A percentile compares a stretch with the other conserved stretches of the same genome.
Evolutionary conservation across 2,329 filamentous ascomycete genomes (phyloP).

Genomic region (Diplodia sapinea): DNA sequence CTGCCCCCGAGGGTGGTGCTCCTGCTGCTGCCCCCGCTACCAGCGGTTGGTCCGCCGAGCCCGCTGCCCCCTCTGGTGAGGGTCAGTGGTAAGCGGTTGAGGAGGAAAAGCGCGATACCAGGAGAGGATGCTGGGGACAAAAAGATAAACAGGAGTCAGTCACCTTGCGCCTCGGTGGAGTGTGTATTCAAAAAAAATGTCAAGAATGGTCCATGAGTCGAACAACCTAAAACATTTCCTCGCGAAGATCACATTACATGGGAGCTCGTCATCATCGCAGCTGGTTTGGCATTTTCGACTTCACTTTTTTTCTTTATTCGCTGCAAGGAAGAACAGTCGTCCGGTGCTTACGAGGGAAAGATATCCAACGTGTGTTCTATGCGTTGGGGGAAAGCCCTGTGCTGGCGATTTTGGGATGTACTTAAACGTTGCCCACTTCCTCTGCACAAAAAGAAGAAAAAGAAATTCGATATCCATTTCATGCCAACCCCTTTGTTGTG

Average conservation of each 20-base stretch:
- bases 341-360: slow-evolving; percentile 99
- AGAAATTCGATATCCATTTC: slow-evolving; percentile 23
- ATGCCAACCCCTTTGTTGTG: slow-evolving; percentile 13
- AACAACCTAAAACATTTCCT: slow-evolving; percentile 18
- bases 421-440: slow-evolving; percentile 79
- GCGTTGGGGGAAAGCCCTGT: slow-evolving; percentile 96
- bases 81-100: slow-evolving; percentile 53
- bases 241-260: slow-evolving; percentile 1
- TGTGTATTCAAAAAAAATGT: slow-evolving; percentile 31
- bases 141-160: slow-evolving; percentile 27
- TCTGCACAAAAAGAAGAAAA: slow-evolving; percentile 11
- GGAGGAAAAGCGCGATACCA: slow-evolving; percentile 29
- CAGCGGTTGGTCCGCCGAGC: slow-evolving; percentile 58
- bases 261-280: neutral
- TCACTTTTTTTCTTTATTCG: slow-evolving; percentile 9
- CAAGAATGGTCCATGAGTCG: slow-evolving; percentile 30
- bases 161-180: slow-evolving; percentile 30
- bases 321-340: slow-evolving; percentile 36
- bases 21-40: slow-evolving; percentile 50
- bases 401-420: slow-evolving; percentile 77
- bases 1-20: slow-evolving; percentile 52
- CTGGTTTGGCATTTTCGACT: slow-evolving; percentile 20
- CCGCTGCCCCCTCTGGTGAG: slow-evolving; percentile 42
- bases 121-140: slow-evolving; percentile 20
- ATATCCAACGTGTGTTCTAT: slow-evolving; percentile 68